Percentiles rank a stretch among this genome's conserved stretches.
These are phyloP conservation scores for Candida bentonensis DNA, from an alignment of 805 yeast genomes.

Conservation along the genomic window DNA sequence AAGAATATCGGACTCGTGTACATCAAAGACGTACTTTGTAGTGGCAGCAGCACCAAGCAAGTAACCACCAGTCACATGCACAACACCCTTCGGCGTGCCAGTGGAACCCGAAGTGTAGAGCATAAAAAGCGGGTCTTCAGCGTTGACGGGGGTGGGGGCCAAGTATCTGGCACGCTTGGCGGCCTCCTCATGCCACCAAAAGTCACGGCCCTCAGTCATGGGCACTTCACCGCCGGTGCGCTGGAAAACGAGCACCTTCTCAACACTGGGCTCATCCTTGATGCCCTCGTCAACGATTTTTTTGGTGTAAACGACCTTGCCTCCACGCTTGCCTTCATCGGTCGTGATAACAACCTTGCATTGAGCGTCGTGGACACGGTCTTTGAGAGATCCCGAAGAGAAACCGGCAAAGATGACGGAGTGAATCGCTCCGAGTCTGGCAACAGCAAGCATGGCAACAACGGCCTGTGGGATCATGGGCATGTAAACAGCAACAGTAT, in stretches of 20 bases:
- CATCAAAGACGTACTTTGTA: conserved; percentile 85
- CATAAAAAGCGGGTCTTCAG: conserved; percentile 92
- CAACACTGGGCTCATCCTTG: conserved; percentile 51
- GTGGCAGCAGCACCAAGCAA: conserved; percentile 84
- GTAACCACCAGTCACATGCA: conserved; percentile 90
- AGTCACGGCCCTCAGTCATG: conserved; percentile 69
- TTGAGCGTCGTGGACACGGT: conserved; percentile 79
- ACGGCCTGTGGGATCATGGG: conserved; percentile 98
- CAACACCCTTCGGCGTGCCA: conserved; percentile 97
- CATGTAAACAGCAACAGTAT: conserved; percentile 87
- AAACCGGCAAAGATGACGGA: conserved; percentile 96
- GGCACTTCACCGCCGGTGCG: conserved; percentile 74
- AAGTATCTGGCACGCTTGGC: conserved; percentile 68
- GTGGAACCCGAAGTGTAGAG: conserved; percentile 97
- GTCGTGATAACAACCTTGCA: conserved; percentile 81
- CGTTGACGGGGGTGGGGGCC: conserved; percentile 74
- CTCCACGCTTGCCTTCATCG: conserved; percentile 93
- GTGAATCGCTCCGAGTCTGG: conserved; percentile 89
- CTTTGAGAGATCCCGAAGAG: conserved; percentile 81
- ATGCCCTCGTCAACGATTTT: conserved; percentile 93
- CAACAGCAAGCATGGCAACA: conserved; percentile 85
- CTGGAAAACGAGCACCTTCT: conserved; percentile 73
- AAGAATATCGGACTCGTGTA: conserved; percentile 72
- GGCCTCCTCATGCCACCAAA: conserved; percentile 90
- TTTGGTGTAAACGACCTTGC: conserved; percentile 82